phyloP scores from a whole-genome alignment of 2,329 filamentous ascomycete genomes.

The Thielaviopsis ethacetica region DNA sequence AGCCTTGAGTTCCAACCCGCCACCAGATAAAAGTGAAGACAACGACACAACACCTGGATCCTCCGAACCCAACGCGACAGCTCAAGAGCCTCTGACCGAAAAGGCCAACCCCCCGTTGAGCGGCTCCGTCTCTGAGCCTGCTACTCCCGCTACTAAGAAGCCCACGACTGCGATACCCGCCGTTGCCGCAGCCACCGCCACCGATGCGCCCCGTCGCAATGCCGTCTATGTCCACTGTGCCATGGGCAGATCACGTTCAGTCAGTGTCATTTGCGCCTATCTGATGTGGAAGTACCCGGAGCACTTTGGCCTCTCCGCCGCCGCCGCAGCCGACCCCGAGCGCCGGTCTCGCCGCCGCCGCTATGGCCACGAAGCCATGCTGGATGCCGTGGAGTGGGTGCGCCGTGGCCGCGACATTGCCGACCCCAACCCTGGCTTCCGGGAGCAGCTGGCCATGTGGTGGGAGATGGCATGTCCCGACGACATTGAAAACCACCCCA shows the following conservation, averaged over 20 bases:
- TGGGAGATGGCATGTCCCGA: constrained; percentile 70
- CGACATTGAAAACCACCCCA: constrained; percentile 46
- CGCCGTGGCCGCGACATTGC: constrained; percentile 57
- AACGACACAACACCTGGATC: background rate
- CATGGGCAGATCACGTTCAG: constrained; percentile 90
- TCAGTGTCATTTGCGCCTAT: constrained; percentile 70
- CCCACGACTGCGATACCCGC: background rate
- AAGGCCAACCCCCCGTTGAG: background rate
- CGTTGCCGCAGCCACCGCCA: background rate
- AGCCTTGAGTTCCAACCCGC: constrained; percentile 33
- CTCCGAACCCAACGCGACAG: background rate
- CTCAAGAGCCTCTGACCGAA: background rate
- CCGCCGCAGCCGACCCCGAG: constrained; percentile 27
- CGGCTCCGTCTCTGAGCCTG: background rate
- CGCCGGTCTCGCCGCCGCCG: constrained; percentile 15
- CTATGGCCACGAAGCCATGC: constrained; percentile 12
- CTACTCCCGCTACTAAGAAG: background rate
- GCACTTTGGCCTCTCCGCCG: constrained; percentile 28
- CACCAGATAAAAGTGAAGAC: background rate
- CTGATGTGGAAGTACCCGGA: constrained; percentile 52
- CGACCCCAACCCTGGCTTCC: constrained; percentile 85
- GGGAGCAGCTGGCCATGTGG: constrained; percentile 74
- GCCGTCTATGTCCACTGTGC: constrained; percentile 56
- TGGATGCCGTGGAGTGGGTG: constrained; percentile 49
- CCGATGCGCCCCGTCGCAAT: constrained; percentile 3